phyloP scores from a whole-genome alignment of 257 asterid genomes.

The Echites panduratus region DNA sequence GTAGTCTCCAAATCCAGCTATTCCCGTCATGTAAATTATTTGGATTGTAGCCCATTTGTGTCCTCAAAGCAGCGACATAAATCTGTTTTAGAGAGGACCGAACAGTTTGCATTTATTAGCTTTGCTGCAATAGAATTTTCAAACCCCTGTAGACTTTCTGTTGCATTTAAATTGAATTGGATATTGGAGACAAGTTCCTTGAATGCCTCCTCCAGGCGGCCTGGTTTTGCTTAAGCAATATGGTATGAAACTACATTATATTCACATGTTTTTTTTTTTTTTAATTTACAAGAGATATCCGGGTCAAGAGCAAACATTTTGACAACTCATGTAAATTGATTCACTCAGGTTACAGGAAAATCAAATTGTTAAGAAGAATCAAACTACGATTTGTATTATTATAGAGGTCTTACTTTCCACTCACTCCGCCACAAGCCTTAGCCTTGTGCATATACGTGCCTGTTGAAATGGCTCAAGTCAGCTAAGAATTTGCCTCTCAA shows the following conservation, averaged over 20 bases:
- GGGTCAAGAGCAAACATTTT: too few species aligned
- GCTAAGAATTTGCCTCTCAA: neutral
- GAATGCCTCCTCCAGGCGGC: constrained; percentile 4
- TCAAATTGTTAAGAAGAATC: too few species aligned
- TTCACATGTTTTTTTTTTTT: constrained; percentile 24
- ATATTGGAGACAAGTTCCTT: constrained; percentile 13
- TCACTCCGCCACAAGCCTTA: too few species aligned
- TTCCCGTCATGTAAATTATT: neutral
- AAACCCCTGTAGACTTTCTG: neutral
- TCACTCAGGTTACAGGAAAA: too few species aligned
- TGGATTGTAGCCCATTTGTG: neutral
- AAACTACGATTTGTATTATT: too few species aligned
- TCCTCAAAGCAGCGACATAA: neutral
- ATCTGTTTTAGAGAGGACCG: constrained; percentile 1
- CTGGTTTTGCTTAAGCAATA: neutral
- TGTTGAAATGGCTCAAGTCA: constrained; percentile 4
- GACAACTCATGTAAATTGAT: too few species aligned
- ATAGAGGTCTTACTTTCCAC: too few species aligned
- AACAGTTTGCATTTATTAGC: constrained; percentile 1
- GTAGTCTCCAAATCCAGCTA: neutral
- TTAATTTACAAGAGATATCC: too few species aligned
- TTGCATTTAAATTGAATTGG: constrained; percentile 1
- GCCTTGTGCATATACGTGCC: too few species aligned
- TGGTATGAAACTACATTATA: neutral
- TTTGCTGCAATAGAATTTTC: constrained; percentile 5